Evolutionary conservation across 768 basidiomycete species (phyloP).

Genomic region (Goffeauzyma gilvescens): DNA sequence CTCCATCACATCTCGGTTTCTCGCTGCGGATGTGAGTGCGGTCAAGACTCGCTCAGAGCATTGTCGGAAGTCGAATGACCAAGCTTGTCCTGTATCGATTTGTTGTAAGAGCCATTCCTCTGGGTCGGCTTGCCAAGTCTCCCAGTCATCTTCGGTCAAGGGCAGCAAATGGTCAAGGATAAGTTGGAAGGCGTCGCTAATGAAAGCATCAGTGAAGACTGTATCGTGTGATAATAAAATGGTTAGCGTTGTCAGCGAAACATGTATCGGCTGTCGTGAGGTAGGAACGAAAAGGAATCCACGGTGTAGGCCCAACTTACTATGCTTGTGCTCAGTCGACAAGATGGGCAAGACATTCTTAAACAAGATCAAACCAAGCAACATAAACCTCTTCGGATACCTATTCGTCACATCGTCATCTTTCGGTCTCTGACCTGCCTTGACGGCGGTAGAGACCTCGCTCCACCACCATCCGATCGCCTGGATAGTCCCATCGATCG

Average conservation of each 20-base stretch:
- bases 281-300: too few relatives aligned
- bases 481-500: constrained; percentile 15
- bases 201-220: constrained; percentile 28
- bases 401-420: constrained; percentile 20
- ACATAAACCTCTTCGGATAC: constrained; percentile 28
- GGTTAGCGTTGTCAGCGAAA: too few relatives aligned
- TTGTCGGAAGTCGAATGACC: constrained; percentile 81
- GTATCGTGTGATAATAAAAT: too few relatives aligned
- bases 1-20: constrained; percentile 13
- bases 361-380: constrained; percentile 28
- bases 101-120: constrained; percentile 89
- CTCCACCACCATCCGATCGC: constrained; percentile 33
- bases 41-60: constrained; percentile 85
- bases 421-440: constrained; percentile 21
- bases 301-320: constrained; percentile 16
- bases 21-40: constrained; percentile 34
- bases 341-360: constrained; percentile 30
- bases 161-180: constrained; percentile 73
- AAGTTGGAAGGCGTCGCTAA: constrained; percentile 34
- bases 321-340: constrained; percentile 19
- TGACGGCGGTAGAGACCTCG: constrained; percentile 23
- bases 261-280: too few relatives aligned
- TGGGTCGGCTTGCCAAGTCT: constrained; percentile 67
- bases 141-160: constrained; percentile 58
- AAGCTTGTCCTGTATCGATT: constrained; percentile 72